Evolutionary conservation across 148 eudicot species (phyloP).

Genomic region (Spergularia bocconei): DNA sequence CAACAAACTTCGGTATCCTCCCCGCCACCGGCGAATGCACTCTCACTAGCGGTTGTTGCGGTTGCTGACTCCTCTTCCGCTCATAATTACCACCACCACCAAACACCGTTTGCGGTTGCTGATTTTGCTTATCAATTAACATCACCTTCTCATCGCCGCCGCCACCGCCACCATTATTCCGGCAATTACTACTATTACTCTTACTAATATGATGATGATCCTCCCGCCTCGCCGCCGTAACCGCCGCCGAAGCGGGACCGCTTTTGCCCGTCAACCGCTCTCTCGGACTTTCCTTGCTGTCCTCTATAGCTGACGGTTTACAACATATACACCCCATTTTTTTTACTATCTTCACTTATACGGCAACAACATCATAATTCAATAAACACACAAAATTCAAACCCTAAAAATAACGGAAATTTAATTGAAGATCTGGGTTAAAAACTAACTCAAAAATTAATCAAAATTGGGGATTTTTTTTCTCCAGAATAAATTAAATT

Average conservation of each 20-base stretch:
- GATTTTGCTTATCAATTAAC: constrained; percentile 57
- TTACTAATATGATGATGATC: background rate
- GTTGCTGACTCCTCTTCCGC: constrained; percentile 45
- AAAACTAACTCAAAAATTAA: too few relatives aligned
- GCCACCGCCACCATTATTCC: background rate
- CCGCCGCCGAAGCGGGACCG: background rate
- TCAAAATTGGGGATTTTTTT: too few relatives aligned
- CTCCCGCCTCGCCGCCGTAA: background rate
- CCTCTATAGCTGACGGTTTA: constrained; percentile 49
- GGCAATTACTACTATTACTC: background rate
- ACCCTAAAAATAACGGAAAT: too few relatives aligned
- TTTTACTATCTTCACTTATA: too few relatives aligned
- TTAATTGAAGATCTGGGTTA: too few relatives aligned
- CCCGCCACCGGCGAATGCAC: constrained; percentile 45
- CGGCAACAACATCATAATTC: too few relatives aligned
- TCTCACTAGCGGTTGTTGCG: constrained; percentile 30
- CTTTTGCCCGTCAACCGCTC: background rate
- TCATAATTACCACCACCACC: constrained; percentile 44
- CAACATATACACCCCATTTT: constrained; percentile 72
- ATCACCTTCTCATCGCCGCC: constrained; percentile 54
- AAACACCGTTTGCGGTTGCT: constrained; percentile 13
- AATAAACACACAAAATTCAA: too few relatives aligned
- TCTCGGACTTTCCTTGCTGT: constrained; percentile 34
- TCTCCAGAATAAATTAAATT: too few relatives aligned
- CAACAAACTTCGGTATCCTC: constrained; percentile 45